phyloP scores from a whole-genome alignment of 225 moss, liverwort and hornwort species.

The Rhytidiadelphus loreus region DNA sequence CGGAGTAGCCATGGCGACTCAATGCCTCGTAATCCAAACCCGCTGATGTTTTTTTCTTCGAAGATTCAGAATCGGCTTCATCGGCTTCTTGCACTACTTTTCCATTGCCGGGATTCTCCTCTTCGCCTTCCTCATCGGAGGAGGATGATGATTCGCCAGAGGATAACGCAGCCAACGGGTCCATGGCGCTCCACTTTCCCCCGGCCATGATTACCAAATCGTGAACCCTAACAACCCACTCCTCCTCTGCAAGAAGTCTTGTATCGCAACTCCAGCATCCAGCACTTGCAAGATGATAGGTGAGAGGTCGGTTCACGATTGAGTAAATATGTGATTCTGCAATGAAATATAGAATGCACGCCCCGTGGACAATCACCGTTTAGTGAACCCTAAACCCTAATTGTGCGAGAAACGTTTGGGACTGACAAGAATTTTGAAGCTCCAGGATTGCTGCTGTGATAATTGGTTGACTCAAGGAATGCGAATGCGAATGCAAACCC shows the following conservation, averaged over 20 bases:
- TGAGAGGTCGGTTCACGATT: background rate
- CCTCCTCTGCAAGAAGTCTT: background rate
- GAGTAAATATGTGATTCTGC: background rate
- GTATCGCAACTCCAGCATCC: background rate
- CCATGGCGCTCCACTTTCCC: slow-evolving; percentile 48
- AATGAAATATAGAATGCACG: background rate
- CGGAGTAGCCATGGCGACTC: slow-evolving; percentile 77
- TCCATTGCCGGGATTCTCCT: background rate
- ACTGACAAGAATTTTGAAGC: background rate
- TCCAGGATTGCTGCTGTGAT: background rate
- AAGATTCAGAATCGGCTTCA: background rate
- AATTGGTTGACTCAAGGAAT: background rate
- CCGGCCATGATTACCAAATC: slow-evolving; percentile 15
- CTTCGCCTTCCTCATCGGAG: slow-evolving; percentile 1
- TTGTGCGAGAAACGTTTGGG: background rate
- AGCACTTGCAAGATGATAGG: background rate
- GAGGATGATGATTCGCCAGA: background rate
- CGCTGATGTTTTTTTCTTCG: slow-evolving; percentile 10
- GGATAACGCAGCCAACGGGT: slow-evolving; percentile 34
- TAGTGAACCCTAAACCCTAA: background rate
- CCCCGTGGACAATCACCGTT: background rate
- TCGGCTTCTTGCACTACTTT: background rate
- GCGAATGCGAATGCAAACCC: background rate
- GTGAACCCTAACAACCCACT: background rate
- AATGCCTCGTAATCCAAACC: slow-evolving; percentile 66